Percentiles rank a stretch among this genome's conserved stretches.
phyloP scores from a whole-genome alignment of 1,284 basidiomycete species.

The Stygiomarasmius scandens region DNA sequence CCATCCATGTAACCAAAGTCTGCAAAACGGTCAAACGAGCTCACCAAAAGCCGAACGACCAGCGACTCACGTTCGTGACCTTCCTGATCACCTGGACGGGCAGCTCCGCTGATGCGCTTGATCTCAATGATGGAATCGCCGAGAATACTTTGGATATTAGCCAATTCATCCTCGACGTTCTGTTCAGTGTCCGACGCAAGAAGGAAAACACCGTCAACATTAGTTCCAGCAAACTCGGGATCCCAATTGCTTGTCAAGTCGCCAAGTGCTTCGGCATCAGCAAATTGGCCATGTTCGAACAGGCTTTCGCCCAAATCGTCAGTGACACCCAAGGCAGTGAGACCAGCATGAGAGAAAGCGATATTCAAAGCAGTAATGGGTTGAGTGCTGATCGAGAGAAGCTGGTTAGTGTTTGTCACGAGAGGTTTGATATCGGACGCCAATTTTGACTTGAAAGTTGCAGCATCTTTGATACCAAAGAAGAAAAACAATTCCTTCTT shows the following conservation, averaged over 20 bases:
- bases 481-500: slow-evolving; percentile 31
- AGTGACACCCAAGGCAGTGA: slow-evolving; percentile 33
- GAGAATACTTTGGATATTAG: slow-evolving; percentile 25
- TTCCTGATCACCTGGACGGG: slow-evolving; percentile 34
- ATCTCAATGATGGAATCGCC: slow-evolving; percentile 32
- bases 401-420: slow-evolving; percentile 29
- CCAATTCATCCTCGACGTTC: slow-evolving; percentile 23
- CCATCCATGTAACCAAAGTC: slow-evolving; percentile 45
- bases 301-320: slow-evolving; percentile 34
- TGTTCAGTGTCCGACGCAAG: slow-evolving; percentile 34
- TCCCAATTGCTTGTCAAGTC: slow-evolving; percentile 35
- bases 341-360: slow-evolving; percentile 31
- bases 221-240: slow-evolving; percentile 31
- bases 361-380: slow-evolving; percentile 33
- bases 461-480: slow-evolving; percentile 28
- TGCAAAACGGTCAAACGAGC: not conserved
- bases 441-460: slow-evolving; percentile 26
- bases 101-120: slow-evolving; percentile 30
- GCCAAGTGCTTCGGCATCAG: slow-evolving; percentile 28
- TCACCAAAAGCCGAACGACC: not conserved
- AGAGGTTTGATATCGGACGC: slow-evolving; percentile 29
- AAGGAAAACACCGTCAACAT: slow-evolving; percentile 40
- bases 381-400: slow-evolving; percentile 22
- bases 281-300: slow-evolving; percentile 35
- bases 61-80: slow-evolving; percentile 38